A percentile compares a stretch with the other conserved stretches of the same genome.
Conservation (phyloP, 2,329 filamentous ascomycete species). For the Phoma sp. region DNA sequence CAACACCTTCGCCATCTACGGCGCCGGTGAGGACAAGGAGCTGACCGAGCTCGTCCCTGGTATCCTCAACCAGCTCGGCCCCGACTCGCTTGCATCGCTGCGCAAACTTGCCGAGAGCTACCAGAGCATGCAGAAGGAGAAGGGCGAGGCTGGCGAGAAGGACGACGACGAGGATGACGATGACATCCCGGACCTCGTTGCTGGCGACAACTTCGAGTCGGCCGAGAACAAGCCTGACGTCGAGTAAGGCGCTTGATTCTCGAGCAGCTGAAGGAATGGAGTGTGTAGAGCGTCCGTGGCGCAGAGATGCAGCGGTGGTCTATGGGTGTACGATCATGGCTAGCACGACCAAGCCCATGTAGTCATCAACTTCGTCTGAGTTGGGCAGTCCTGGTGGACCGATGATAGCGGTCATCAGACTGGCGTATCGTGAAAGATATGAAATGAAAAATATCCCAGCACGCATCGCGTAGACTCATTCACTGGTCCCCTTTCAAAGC, state of each 20-base stretch:
- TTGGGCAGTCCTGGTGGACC: conserved; percentile 39
- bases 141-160: conserved; percentile 76
- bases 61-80: conserved; percentile 99
- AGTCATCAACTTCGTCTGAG: conserved; percentile 25
- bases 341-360: conserved; percentile 21
- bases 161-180: conserved; percentile 68
- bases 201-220: conserved; percentile 97
- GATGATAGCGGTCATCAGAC: conserved; percentile 36
- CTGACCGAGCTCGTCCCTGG: conserved; percentile 98
- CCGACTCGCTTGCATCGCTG: conserved; percentile 95
- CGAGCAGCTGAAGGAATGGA: conserved; percentile 18
- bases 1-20: conserved; percentile 99
- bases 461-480: conserved; percentile 14
- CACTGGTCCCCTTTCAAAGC: too few relatives aligned
- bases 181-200: conserved; percentile 96
- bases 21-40: conserved; percentile 98
- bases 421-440: conserved; percentile 45
- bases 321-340: conserved; percentile 14
- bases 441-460: conserved; percentile 46
- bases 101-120: conserved; percentile 99
- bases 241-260: conserved; percentile 65
- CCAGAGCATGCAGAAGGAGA: conserved; percentile 97
- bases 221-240: conserved; percentile 67
- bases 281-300: conserved; percentile 28
- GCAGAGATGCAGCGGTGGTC: conserved; percentile 28